Percentiles rank a stretch among this genome's conserved stretches.
These are phyloP conservation scores for Ceratobasidium sp. DNA, from an alignment of 1,284 basidiomycete species.

Conservation along the genomic window DNA sequence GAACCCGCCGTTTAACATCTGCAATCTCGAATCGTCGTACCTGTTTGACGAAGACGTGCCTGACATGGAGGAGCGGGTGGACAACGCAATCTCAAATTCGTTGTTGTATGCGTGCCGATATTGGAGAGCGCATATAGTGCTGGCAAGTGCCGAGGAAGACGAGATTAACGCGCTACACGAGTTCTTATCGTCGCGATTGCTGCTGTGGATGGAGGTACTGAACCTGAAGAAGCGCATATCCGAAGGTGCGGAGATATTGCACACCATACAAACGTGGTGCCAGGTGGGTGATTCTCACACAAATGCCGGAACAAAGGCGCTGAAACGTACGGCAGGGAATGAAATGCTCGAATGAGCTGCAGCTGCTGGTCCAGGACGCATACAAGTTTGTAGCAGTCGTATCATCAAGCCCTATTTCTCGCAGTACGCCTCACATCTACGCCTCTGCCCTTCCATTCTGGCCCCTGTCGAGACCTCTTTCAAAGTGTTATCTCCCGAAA, in stretches of 20 bases:
- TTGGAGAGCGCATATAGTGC: constrained; percentile 10
- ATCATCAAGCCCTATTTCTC: not conserved
- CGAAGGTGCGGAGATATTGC: too few relatives aligned
- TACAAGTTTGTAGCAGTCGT: not conserved
- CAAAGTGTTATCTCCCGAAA: too few relatives aligned
- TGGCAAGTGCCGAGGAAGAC: not conserved
- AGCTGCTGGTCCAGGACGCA: not conserved
- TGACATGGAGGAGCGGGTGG: constrained; percentile 7
- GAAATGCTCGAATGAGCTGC: not conserved
- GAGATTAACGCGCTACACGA: not conserved
- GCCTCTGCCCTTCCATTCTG: too few relatives aligned
- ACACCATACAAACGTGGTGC: not conserved
- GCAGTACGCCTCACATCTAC: too few relatives aligned
- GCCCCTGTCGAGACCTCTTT: too few relatives aligned
- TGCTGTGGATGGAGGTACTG: constrained; percentile 9
- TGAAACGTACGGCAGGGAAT: not conserved
- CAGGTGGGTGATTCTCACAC: not conserved
- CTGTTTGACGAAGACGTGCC: constrained; percentile 2
- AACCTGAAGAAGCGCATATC: too few relatives aligned
- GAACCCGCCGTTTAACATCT: constrained; percentile 14
- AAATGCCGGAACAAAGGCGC: too few relatives aligned
- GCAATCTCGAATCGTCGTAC: not conserved
- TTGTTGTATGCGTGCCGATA: not conserved
- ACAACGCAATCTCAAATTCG: not conserved
- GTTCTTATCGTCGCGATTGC: constrained; percentile 7